These are phyloP conservation scores for Phycomyces blakesleeanus DNA, from an alignment of 192 early-diverging fungal genomes.

Conservation along the genomic window DNA sequence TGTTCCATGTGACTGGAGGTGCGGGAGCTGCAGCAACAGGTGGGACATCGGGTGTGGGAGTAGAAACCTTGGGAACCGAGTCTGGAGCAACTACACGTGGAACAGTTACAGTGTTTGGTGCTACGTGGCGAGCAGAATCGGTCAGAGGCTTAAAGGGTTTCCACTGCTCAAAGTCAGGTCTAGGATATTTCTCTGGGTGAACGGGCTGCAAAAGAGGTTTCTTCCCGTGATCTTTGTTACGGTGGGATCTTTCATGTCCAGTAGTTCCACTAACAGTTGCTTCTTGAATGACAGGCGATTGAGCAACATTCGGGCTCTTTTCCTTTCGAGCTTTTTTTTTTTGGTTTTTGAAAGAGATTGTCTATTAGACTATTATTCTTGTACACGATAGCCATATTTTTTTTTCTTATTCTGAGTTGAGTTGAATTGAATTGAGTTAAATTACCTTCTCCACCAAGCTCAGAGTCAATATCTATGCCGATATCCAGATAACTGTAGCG, in stretches of 20 bases:
- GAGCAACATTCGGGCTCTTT: neutral
- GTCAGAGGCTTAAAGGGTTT: conserved; percentile 51
- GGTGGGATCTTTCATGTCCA: neutral
- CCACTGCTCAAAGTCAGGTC: conserved; percentile 75
- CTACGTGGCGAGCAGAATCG: conserved; percentile 18
- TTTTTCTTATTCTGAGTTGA: too few species aligned
- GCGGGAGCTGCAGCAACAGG: conserved; percentile 7
- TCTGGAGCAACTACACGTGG: conserved; percentile 3
- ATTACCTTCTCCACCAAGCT: conserved; percentile 69
- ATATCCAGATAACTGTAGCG: conserved; percentile 79
- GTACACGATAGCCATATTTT: too few species aligned
- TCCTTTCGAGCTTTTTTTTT: neutral
- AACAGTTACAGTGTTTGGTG: neutral
- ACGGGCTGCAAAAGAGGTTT: conserved; percentile 49
- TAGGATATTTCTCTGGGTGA: conserved; percentile 63
- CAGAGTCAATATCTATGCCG: conserved; percentile 62
- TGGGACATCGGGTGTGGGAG: conserved; percentile 20
- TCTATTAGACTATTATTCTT: too few species aligned
- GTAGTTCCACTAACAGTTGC: neutral
- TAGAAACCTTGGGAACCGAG: neutral
- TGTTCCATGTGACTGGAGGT: conserved; percentile 3
- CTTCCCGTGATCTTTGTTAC: conserved; percentile 11
- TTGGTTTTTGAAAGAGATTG: too few species aligned
- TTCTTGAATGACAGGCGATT: neutral
- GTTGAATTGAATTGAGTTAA: too few species aligned